Base-by-base conservation (phyloP, 495 filamentous ascomycete species). In the Evernia prunastri region DNA sequence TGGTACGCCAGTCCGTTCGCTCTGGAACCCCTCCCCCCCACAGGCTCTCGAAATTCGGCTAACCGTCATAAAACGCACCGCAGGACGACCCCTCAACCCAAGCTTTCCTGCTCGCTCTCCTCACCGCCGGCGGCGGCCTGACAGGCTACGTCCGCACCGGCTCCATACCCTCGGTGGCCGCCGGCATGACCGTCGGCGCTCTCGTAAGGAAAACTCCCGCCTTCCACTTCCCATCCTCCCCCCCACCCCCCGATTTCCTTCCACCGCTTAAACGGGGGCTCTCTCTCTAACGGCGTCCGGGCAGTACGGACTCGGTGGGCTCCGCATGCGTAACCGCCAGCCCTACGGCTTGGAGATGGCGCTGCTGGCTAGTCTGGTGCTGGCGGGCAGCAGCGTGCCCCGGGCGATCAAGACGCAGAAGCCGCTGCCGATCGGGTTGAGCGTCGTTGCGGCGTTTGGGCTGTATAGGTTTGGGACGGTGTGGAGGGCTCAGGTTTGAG, bases 51-150 rank as follows among this genome's bases (percentile, higher is more conserved):
- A 3, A 18, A 17, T n/a, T 25, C 13, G 36, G 20, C 35, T 49
- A 36, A 56, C 25, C 37, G 23, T 13, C 4, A 12, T 36, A 45
- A 25, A 1, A 17, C 57, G 3, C 12, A 27, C 7, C 31, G 27
- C 27, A 67, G 61, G 61, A 63, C 59, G 36, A 61, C 33, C 80
- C 86, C 68, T 67, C 67, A 25, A 66, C 64, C 27, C 61, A 68
- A 59, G 90, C 93, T 58, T 87, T 87, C 74, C 68, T 88, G 69
- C 87, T 98, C 74, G 89, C 87, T 59, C 80, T 84, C 68, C 81
- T 98, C 36, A 96, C 91, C 65, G 91, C 91, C 58, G 79, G 87
- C 51, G 94, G 94, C 67, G 94, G 94, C 64, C 86, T 86, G 60
- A 88, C 89, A 69, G 94, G 94, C 71, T 98, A 88, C 75, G 78